These are phyloP conservation scores for Cardiosporidium cionae DNA, from an alignment of 169 alveolate species.

Conservation along the genomic window DNA sequence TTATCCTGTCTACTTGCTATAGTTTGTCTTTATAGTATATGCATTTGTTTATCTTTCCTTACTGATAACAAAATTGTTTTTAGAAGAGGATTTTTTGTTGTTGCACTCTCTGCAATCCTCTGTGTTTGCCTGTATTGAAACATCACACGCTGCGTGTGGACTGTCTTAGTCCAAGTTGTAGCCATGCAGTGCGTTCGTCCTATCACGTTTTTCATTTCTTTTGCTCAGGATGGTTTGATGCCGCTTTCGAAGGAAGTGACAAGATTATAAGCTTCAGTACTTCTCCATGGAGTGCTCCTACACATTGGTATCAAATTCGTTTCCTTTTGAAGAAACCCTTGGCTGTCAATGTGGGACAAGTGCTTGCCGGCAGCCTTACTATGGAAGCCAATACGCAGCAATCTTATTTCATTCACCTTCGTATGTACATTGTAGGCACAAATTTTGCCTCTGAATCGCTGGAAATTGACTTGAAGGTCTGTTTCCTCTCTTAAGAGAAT, in stretches of 20 bases:
- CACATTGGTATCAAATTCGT: slow-evolving; percentile 42
- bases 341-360: slow-evolving; percentile 45
- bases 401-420: slow-evolving; percentile 25
- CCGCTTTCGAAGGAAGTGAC: slow-evolving; percentile 17
- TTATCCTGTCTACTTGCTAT: too few relatives aligned
- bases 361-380: slow-evolving; percentile 13
- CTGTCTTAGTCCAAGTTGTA: too few relatives aligned
- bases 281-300: slow-evolving; percentile 15
- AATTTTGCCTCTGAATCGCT: slow-evolving; percentile 9
- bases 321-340: slow-evolving; percentile 31
- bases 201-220: too few relatives aligned
- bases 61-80: too few relatives aligned
- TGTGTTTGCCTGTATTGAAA: too few relatives aligned
- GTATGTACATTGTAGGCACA: slow-evolving; percentile 23
- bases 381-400: slow-evolving; percentile 42
- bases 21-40: too few relatives aligned
- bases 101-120: too few relatives aligned
- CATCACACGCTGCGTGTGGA: too few relatives aligned
- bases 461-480: slow-evolving; percentile 38
- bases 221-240: slow-evolving; percentile 28
- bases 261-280: slow-evolving; percentile 6
- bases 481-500: neutral
- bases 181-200: too few relatives aligned
- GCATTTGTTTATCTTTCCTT: too few relatives aligned
- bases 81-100: too few relatives aligned